These are phyloP conservation scores for Alternaria sp. DNA, from an alignment of 2,329 filamentous ascomycete genomes.

Conservation along the genomic window DNA sequence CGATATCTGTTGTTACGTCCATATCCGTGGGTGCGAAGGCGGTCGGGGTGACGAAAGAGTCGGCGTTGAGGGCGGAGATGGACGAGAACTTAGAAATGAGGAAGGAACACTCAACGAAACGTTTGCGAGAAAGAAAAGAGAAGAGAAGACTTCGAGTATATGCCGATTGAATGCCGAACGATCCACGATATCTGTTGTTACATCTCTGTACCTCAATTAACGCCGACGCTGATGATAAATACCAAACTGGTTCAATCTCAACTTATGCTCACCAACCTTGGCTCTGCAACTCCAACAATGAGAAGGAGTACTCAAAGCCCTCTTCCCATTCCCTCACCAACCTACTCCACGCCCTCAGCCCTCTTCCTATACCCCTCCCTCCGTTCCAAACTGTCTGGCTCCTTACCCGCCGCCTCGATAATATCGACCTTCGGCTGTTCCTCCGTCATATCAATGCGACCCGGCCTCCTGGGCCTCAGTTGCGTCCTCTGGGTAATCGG, in stretches of 20 bases:
- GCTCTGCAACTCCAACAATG: no score
- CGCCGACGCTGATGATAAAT: constrained; percentile 61
- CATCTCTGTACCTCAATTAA: constrained; percentile 44
- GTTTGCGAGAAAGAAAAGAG: no score
- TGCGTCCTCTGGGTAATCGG: constrained; percentile 64
- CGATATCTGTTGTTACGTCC: not conserved
- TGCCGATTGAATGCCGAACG: not conserved
- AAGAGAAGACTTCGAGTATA: not conserved
- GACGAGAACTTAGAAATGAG: no score
- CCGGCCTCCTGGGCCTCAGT: constrained; percentile 55
- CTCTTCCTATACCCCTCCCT: constrained; percentile 53
- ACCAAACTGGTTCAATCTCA: not conserved
- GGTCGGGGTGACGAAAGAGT: no score
- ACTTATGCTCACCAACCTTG: not conserved
- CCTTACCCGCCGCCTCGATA: constrained; percentile 59
- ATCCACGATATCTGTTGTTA: not conserved
- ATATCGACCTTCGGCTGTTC: constrained; percentile 58
- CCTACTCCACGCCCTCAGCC: constrained; percentile 50
- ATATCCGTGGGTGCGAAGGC: no score
- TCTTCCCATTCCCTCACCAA: no score
- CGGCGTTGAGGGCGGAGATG: no score
- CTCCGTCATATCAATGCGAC: constrained; percentile 49
- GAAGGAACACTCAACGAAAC: no score
- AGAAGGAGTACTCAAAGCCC: no score
- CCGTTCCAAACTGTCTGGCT: constrained; percentile 58